Percentiles rank a stretch among this genome's conserved stretches.
These are phyloP conservation scores for Gymnopilus dilepis DNA, from an alignment of 768 basidiomycete species.

Conservation along the genomic window DNA sequence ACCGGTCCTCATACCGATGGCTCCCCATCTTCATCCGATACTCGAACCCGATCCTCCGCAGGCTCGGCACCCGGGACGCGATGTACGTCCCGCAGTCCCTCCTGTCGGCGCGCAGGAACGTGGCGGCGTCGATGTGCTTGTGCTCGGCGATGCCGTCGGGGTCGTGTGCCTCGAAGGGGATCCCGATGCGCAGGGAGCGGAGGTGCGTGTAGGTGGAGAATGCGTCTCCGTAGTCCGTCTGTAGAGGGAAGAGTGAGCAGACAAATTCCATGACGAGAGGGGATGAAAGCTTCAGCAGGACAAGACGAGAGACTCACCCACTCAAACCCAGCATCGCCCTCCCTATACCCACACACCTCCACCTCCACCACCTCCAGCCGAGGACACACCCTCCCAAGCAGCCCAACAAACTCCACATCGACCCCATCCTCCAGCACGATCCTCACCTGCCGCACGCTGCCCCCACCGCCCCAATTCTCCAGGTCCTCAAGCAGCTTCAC, in stretches of 20 bases:
- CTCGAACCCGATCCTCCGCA: conserved; percentile 44
- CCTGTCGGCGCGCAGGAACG: conserved; percentile 36
- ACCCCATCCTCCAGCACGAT: conserved; percentile 47
- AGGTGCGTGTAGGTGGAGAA: conserved; percentile 32
- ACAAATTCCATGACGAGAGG: no score
- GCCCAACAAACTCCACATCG: conserved; percentile 36
- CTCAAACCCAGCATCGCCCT: conserved; percentile 42
- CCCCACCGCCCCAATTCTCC: conserved; percentile 22
- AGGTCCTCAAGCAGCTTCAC: conserved; percentile 39
- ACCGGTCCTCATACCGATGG: conserved; percentile 46
- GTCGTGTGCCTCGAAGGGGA: conserved; percentile 45
- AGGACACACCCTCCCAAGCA: conserved; percentile 40
- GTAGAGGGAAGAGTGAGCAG: conserved; percentile 3
- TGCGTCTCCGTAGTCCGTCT: conserved; percentile 41
- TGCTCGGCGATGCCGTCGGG: conserved; percentile 22
- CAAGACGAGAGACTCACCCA: conserved; percentile 37
- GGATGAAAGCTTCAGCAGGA: background rate
- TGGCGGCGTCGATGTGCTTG: conserved; percentile 28
- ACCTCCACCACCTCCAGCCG: conserved; percentile 44
- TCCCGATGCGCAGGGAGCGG: conserved; percentile 38
- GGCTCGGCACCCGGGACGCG: conserved; percentile 34
- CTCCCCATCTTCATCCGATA: conserved; percentile 45
- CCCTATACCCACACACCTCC: conserved; percentile 47
- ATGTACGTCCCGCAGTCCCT: conserved; percentile 41
- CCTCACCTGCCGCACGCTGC: conserved; percentile 35